These are phyloP conservation scores for Termitomyces sp. DNA, from an alignment of 768 basidiomycete species.

Conservation along the genomic window DNA sequence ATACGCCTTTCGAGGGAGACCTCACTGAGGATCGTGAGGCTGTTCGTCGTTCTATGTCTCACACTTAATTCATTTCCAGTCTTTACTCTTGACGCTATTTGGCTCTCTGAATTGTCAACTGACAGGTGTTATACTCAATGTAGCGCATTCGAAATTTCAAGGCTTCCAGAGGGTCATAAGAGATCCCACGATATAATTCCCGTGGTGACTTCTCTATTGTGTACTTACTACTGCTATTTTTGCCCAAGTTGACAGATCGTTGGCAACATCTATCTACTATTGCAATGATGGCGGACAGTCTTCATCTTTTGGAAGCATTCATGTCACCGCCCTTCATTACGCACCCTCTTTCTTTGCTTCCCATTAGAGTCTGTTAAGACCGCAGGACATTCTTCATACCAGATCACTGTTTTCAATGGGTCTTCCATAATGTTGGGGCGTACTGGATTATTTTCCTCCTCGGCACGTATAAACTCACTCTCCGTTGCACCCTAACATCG, in stretches of 20 bases:
- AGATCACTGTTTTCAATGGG: neutral
- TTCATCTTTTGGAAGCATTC: neutral
- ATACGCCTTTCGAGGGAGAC: constrained; percentile 14
- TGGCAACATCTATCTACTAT: no score
- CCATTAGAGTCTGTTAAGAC: neutral
- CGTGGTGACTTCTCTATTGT: neutral
- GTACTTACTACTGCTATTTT: neutral
- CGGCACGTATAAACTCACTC: neutral
- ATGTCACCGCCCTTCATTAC: neutral
- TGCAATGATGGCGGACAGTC: neutral
- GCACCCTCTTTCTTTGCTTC: constrained; percentile 3
- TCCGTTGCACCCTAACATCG: neutral
- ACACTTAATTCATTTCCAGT: neutral
- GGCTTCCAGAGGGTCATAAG: neutral
- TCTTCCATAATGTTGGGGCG: neutral
- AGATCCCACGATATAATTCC: neutral
- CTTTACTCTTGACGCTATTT: no score
- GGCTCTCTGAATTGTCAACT: neutral
- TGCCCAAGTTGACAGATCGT: neutral
- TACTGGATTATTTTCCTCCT: no score
- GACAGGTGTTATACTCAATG: neutral
- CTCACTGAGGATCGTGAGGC: constrained; percentile 13
- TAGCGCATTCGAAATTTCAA: neutral
- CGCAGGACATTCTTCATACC: neutral
- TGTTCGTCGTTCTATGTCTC: neutral